Conservation (phyloP, 2,329 filamentous ascomycete genomes). For the Aspergillus hiratsukae region DNA sequence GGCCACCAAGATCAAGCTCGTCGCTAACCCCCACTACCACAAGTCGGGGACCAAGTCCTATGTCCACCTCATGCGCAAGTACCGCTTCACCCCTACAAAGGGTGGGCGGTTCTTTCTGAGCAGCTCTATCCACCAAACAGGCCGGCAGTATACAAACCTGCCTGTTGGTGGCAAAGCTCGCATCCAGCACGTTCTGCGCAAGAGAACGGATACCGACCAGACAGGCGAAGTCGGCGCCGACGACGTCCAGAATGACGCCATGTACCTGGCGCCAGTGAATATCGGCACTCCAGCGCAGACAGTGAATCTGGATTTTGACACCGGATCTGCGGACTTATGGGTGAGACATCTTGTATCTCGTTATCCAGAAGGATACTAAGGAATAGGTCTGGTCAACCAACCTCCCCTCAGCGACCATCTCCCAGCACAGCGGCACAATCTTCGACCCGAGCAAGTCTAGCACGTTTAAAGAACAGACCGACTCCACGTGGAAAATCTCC, state of each 20-base stretch:
- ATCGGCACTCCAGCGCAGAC: constrained; percentile 64
- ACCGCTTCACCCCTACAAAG: constrained; percentile 58
- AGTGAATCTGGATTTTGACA: constrained; percentile 63
- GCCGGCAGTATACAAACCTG: constrained; percentile 43
- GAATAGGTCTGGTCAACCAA: constrained; percentile 49
- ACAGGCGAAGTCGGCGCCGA: constrained; percentile 54
- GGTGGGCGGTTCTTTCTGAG: constrained; percentile 58
- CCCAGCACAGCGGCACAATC: constrained; percentile 29
- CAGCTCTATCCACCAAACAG: constrained; percentile 47
- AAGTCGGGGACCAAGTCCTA: constrained; percentile 60
- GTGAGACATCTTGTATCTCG: constrained; percentile 34
- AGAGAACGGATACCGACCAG: constrained; percentile 35
- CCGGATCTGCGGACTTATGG: constrained; percentile 67
- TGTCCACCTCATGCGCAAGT: constrained; percentile 58
- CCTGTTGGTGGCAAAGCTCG: constrained; percentile 48
- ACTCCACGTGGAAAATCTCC: constrained; percentile 59
- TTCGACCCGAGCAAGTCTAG: constrained; percentile 60
- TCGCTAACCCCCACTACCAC: constrained; percentile 58
- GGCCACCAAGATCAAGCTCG: constrained; percentile 45
- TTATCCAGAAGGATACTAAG: constrained; percentile 2
- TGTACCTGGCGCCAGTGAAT: constrained; percentile 60
- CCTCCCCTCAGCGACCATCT: constrained; percentile 36
- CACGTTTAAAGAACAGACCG: constrained; percentile 50
- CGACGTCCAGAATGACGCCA: constrained; percentile 63
- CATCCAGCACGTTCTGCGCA: constrained; percentile 49